Evolutionary conservation across 2,329 filamentous ascomycete genomes (phyloP).

Genomic region (Calonectria pseudoturangicola): DNA sequence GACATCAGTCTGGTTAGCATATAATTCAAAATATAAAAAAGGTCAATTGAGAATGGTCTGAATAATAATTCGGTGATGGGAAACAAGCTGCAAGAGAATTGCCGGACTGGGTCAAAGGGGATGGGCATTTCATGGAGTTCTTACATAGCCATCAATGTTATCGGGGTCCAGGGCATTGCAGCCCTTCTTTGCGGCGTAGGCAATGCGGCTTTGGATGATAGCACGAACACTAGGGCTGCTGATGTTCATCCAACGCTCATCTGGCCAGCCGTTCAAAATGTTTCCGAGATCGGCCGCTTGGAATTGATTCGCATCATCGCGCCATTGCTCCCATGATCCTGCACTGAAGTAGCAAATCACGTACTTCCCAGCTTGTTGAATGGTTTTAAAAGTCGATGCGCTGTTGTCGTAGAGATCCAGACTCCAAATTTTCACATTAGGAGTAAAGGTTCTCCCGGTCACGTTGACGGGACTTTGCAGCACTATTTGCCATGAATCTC

Average conservation of each 20-base stretch:
- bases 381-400: conserved; percentile 68
- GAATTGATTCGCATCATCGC: conserved; percentile 75
- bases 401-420: conserved; percentile 74
- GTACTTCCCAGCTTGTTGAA: conserved; percentile 73
- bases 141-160: conserved; percentile 80
- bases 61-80: no score
- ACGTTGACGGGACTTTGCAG: conserved; percentile 68
- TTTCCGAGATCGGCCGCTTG: conserved; percentile 74
- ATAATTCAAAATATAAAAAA: background rate
- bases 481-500: conserved; percentile 77
- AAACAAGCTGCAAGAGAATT: no score
- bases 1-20: background rate
- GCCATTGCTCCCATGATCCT: conserved; percentile 79
- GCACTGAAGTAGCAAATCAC: conserved; percentile 87
- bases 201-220: conserved; percentile 79
- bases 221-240: conserved; percentile 73
- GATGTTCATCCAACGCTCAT: conserved; percentile 80
- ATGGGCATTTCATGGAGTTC: conserved; percentile 46
- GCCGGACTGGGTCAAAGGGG: no score
- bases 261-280: conserved; percentile 77
- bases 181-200: conserved; percentile 76
- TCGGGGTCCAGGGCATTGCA: conserved; percentile 83
- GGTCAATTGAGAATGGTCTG: background rate
- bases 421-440: conserved; percentile 70
- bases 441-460: conserved; percentile 58